Base-by-base conservation (phyloP, 192 early-diverging fungal genomes). In the Coemansia nantahalensis region DNA sequence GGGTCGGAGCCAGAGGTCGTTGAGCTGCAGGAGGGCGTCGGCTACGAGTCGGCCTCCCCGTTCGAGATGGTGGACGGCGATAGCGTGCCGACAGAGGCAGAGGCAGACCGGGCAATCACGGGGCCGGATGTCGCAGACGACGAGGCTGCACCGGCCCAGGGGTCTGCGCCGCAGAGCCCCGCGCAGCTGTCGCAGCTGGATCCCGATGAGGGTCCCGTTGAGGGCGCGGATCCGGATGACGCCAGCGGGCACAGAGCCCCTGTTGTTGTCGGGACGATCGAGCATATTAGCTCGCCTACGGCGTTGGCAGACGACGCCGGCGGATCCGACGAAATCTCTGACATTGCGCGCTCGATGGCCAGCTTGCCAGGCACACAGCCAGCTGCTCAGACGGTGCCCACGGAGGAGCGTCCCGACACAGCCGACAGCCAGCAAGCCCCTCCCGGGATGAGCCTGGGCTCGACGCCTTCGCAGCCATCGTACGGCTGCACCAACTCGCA, bases 401-500 rank as follows among this genome's bases (percentile, higher is more conserved):
- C n/a, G n/a, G n/a, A n/a, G n/a, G n/a, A n/a, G n/a, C n/a, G n/a
- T n/a, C n/a, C n/a, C n/a, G n/a, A n/a, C n/a, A n/a, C n/a, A n/a
- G n/a, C n/a, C n/a, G n/a, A n/a, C n/a, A n/a, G n/a, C n/a, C n/a
- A n/a, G n/a, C n/a, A n/a, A n/a, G n/a, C n/a, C n/a, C n/a, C n/a
- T n/a, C n/a, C n/a, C n/a, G n/a, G n/a, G n/a, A n/a, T n/a, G 17
- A 54, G 52, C n/a, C 33, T 15, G 51, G 43, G 32, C 38, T 59
- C 68, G 8, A 60, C 68, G 15, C 60, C 45, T n/a, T 71, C 68
- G 24, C 68, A 71, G 43, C 18, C 64, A 15, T 71, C 68, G 1
- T 71, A 71, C 48, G 59, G 54, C 43, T 61, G 68, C 46, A 40
- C 68, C 1, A 61, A 55, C 38, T 71, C 68, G 16, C 68, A 71